Base-by-base conservation (phyloP, 805 yeast species). In the Torulaspora maleeae region DNA sequence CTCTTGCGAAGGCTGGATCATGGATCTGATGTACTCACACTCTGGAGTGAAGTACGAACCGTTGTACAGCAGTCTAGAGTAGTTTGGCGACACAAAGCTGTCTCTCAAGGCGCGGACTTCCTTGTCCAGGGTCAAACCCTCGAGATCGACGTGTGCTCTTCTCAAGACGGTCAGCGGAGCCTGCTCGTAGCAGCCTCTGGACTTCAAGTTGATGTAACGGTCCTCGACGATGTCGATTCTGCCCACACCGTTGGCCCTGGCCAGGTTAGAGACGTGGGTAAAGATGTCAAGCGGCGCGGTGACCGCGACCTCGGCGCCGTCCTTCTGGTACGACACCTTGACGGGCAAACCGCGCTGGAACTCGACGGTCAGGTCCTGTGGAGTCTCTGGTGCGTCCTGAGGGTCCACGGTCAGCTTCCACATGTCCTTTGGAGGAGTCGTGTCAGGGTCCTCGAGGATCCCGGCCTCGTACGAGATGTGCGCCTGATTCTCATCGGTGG, bases 391-490 rank as follows among this genome's bases (percentile, higher is more conserved):
- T 46, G 99, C 98, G 64, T 91, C 97, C 33, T 74, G 66, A 61
- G 99, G 98, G 71, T 91, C 99, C 50, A 85, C 87, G 35, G 96
- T 93, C 68, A 93, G 80, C 75, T 93, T 93, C 99, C 99, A 93
- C 99, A 93, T 93, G 70, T 93, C 99, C 76, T 90, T 91, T 73
- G 99, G 99, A 54, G 99, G 99, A 43, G 99, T 93, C 59, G 91
- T 82, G 70, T 93, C 86, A 66, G 99, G 99, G 74, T 93, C 96
- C 75, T 93, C 99, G 64, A 93, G 80, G 58, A 93, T 93, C 73
- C 99, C 99, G 54, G 99, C 99, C 77, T 93, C 99, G 69, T 86
- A 93, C 32, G 98, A 91, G 69, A 93, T 93, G 73, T 93, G 99
- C 38, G 98, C 99, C 81, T 91, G 75, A 79, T 93, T 93, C 76